Percentiles rank a stretch among this genome's conserved stretches.
These are phyloP conservation scores for Rhynchosporium graminicola DNA, from an alignment of 2,329 filamentous ascomycete species.

Conservation along the genomic window DNA sequence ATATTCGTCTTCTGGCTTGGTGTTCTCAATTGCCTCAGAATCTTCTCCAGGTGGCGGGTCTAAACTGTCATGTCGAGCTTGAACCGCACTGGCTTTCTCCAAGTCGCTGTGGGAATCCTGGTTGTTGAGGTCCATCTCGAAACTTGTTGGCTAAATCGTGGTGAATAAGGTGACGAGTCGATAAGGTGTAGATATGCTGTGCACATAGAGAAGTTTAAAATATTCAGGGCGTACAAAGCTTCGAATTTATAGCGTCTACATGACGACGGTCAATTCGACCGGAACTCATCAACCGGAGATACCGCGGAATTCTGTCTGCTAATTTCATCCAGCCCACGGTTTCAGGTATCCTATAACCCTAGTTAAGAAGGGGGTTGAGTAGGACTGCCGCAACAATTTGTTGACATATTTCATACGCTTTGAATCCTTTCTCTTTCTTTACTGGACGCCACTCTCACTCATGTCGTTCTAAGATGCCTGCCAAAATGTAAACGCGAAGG, in stretches of 20 bases:
- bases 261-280: neutral
- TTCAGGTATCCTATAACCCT: neutral
- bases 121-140: slow-evolving; percentile 2
- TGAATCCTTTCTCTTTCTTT: neutral
- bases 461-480: neutral
- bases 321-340: neutral
- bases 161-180: too few relatives aligned
- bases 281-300: neutral
- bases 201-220: neutral
- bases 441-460: neutral
- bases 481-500: neutral
- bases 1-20: slow-evolving; percentile 39
- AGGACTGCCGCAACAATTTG: neutral
- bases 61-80: neutral
- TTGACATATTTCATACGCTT: neutral
- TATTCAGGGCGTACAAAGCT: too few relatives aligned
- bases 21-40: neutral
- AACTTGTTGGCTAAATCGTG: too few relatives aligned
- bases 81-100: slow-evolving; percentile 1
- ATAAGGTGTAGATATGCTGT: neutral
- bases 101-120: neutral
- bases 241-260: neutral
- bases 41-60: slow-evolving; percentile 9
- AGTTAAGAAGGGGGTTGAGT: neutral
- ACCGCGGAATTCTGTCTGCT: neutral